Evolutionary conservation across 2,329 filamentous ascomycete genomes (phyloP).

Genomic region (Pseudogymnoascus sp.): DNA sequence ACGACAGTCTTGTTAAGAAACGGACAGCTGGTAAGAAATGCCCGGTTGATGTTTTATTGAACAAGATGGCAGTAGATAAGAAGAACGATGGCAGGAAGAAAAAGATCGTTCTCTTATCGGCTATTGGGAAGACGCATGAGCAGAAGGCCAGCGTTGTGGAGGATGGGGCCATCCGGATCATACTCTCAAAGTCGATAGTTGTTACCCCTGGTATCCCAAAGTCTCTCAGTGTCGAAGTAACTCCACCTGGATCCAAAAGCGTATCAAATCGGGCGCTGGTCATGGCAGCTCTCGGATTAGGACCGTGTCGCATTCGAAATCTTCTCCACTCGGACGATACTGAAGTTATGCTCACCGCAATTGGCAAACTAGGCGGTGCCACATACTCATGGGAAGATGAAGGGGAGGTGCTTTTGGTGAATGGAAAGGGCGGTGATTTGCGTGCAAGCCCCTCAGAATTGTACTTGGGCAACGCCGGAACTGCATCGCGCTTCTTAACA

Average conservation of each 20-base stretch:
- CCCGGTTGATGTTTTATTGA: conserved; percentile 74
- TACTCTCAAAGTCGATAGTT: conserved; percentile 72
- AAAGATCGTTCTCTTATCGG: conserved; percentile 87
- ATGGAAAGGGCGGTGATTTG: conserved; percentile 82
- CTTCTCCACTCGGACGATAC: conserved; percentile 94
- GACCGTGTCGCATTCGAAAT: conserved; percentile 83
- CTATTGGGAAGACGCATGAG: conserved; percentile 84
- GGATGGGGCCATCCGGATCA: conserved; percentile 74
- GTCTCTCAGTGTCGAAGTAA: conserved; percentile 64
- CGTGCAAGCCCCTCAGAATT: conserved; percentile 69
- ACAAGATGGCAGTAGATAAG: conserved; percentile 97
- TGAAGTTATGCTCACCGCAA: conserved; percentile 93
- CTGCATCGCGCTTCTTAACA: conserved; percentile 89
- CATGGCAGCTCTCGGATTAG: conserved; percentile 82
- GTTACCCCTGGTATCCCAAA: conserved; percentile 67
- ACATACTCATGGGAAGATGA: conserved; percentile 91
- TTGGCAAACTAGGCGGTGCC: conserved; percentile 75
- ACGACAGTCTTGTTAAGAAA: conserved; percentile 75
- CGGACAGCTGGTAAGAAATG: conserved; percentile 83
- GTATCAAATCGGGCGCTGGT: conserved; percentile 93
- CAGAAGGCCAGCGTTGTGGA: conserved; percentile 83
- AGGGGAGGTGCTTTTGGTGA: conserved; percentile 83
- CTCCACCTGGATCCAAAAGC: conserved; percentile 92
- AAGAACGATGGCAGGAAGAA: conserved; percentile 95
- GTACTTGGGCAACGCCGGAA: conserved; percentile 94